phyloP scores from a whole-genome alignment of 805 yeast genomes.

The Komagataella pastoris region DNA sequence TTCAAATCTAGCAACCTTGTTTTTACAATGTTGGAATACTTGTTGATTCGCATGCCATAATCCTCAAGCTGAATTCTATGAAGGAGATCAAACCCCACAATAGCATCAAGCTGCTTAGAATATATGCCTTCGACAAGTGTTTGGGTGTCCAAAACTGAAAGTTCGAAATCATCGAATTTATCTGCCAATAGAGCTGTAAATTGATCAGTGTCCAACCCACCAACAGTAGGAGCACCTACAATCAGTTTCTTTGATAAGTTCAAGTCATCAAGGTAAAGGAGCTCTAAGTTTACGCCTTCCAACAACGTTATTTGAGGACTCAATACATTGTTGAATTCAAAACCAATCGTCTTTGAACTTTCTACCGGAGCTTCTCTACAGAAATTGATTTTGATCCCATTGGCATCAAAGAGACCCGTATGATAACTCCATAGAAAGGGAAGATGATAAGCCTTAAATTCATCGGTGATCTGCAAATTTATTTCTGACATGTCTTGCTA shows the following conservation, averaged over 20 bases:
- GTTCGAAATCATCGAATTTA: background rate
- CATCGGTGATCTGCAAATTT: background rate
- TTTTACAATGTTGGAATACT: background rate
- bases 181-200: background rate
- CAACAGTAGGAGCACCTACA: background rate
- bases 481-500: background rate
- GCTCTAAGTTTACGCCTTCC: background rate
- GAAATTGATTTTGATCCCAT: background rate
- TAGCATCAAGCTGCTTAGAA: background rate
- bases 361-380: background rate
- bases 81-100: background rate
- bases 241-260: background rate
- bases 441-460: background rate
- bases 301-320: background rate
- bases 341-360: background rate
- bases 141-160: background rate
- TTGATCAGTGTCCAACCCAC: background rate
- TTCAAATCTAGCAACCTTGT: background rate
- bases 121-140: background rate
- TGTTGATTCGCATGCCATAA: background rate
- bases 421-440: background rate
- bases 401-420: background rate
- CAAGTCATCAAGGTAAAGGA: background rate
- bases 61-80: background rate
- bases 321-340: background rate